Base-by-base conservation (phyloP, 2,329 filamentous ascomycete species). In the Ceratocystis destructans region DNA sequence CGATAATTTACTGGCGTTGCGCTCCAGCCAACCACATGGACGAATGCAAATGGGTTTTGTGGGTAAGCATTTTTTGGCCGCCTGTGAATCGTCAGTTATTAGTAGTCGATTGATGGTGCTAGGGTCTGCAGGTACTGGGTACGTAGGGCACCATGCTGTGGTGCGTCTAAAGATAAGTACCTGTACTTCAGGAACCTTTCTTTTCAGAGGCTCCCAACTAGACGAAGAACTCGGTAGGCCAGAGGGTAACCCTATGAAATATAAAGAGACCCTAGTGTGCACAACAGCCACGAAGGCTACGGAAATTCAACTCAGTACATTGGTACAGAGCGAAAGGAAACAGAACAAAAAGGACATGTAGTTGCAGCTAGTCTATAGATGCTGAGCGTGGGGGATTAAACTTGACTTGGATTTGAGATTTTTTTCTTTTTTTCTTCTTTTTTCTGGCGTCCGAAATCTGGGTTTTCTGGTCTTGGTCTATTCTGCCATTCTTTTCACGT, bases 11-110 rank as follows among this genome's bases (percentile, higher is more conserved):
- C 31, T 31, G 17, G 15, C 37, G 37, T 37, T 59, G 55, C 28
- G 55, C 55, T 37, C 31, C 55, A 59, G 55, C 55, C 55, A 59
- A 59, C 55, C 55, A 59, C 37, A 31, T 33, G 15, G 10, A 20
- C 55, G 31, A 50, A 50, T 63, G 37, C 25, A 28, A 62, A 45
- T 12, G 48, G 17, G 46, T 67, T 67, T 63, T 68, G 61, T 66
- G 61, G 65, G 66, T 76, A 75, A 76, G 74, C 75, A 73, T 73
- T 75, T 76, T 76, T 76, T 75, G 72, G 69, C 67, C 72, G 67
- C 64, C 71, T 73, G 71, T 77, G 75, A 76, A 75, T 76, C 74
- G 74, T 74, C 73, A 69, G 69, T 71, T 71, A 45, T 28, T 25
- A 12, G 37, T 37, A 20, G 50, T 62, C n/a, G 45, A 44, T 33